Conservation (phyloP, 345 rosid genomes). For the Punica granatum region DNA sequence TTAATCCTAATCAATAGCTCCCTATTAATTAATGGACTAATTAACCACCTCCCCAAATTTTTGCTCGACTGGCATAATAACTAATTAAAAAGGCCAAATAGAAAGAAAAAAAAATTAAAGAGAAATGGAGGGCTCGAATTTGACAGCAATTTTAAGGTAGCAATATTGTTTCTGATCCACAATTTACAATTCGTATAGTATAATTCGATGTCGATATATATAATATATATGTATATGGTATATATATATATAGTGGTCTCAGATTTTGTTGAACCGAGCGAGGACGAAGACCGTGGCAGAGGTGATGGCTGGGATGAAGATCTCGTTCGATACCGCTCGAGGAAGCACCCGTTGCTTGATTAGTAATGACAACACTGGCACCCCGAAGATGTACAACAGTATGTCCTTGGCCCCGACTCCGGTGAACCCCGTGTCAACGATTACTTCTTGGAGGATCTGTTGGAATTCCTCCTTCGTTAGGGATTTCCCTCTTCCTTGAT, state of each 20-base stretch:
- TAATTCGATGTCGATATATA: too few species aligned
- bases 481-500: constrained; percentile 18
- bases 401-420: constrained; percentile 68
- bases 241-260: constrained; percentile 10
- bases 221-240: too few species aligned
- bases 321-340: constrained; percentile 38
- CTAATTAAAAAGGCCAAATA: too few species aligned
- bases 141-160: too few species aligned
- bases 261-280: constrained; percentile 62
- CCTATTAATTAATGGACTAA: background rate
- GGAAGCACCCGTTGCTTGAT: constrained; percentile 51
- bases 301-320: constrained; percentile 68
- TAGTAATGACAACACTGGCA: constrained; percentile 47
- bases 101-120: too few species aligned
- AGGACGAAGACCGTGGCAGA: constrained; percentile 73
- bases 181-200: too few species aligned
- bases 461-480: constrained; percentile 53
- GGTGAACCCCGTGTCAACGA: constrained; percentile 46
- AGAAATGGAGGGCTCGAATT: too few species aligned
- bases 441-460: constrained; percentile 47
- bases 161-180: too few species aligned
- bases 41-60: background rate
- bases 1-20: background rate
- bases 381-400: constrained; percentile 50
- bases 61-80: background rate